phyloP scores from a whole-genome alignment of 2,329 filamentous ascomycete species.

The Chalaropsis thielavioides region DNA sequence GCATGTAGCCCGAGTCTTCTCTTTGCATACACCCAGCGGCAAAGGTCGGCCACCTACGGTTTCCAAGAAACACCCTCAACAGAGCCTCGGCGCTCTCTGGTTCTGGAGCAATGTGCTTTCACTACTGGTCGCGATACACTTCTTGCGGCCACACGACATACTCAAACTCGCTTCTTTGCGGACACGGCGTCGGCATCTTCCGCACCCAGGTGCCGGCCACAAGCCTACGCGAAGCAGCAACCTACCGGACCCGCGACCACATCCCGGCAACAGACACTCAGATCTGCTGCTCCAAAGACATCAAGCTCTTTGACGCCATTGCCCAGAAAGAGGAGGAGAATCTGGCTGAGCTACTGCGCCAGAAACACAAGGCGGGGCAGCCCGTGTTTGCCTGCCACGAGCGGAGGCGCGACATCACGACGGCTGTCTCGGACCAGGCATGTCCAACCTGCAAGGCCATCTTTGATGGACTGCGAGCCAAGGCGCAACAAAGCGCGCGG shows the following conservation, averaged over 20 bases:
- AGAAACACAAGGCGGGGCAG: conserved; percentile 30
- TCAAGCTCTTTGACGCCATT: not conserved
- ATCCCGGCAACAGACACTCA: not conserved
- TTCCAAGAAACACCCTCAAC: too few species aligned
- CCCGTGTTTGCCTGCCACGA: conserved; percentile 25
- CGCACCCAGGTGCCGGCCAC: not conserved
- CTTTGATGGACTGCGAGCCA: not conserved
- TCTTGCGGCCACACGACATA: conserved; percentile 5
- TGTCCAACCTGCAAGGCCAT: not conserved
- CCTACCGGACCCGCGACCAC: conserved; percentile 1
- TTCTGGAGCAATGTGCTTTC: conserved; percentile 3
- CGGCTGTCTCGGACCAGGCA: not conserved
- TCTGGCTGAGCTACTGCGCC: conserved; percentile 29
- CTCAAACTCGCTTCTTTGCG: not conserved
- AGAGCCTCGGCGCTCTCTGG: not conserved
- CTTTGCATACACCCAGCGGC: not conserved
- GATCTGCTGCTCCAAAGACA: not conserved
- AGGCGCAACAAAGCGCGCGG: not conserved
- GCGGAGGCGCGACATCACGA: not conserved
- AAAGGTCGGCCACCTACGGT: not conserved
- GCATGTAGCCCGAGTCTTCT: not conserved
- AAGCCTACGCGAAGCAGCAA: not conserved
- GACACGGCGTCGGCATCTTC: conserved; percentile 1
- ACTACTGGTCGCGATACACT: conserved; percentile 6
- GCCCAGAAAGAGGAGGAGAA: not conserved